These are phyloP conservation scores for Allium sativum DNA, from an alignment of 106 monocot genomes.

Conservation along the genomic window DNA sequence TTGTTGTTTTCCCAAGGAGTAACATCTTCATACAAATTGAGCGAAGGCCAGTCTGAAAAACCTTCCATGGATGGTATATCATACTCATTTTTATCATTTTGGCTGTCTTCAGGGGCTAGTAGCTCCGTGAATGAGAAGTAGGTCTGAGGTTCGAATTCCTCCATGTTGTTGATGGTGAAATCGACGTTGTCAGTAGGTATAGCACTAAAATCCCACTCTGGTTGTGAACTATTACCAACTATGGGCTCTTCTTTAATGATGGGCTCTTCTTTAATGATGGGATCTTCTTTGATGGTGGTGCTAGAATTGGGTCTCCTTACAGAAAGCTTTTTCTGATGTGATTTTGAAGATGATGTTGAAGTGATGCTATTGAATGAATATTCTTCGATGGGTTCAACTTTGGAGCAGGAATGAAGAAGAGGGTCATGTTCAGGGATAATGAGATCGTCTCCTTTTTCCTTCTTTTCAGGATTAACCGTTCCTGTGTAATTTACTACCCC, in stretches of 20 bases:
- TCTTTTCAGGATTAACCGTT: constrained; percentile 3
- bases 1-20: not conserved
- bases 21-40: constrained; percentile 10
- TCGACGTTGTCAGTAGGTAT: not conserved
- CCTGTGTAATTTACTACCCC: constrained; percentile 1
- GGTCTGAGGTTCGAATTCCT: constrained; percentile 81
- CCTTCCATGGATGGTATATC: constrained; percentile 15
- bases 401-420: constrained; percentile 28
- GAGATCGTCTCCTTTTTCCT: constrained; percentile 12
- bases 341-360: not conserved
- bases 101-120: constrained; percentile 36
- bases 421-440: constrained; percentile 24
- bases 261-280: constrained; percentile 5
- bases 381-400: constrained; percentile 21
- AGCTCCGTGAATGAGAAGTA: constrained; percentile 84
- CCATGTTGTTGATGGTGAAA: constrained; percentile 7
- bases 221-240: constrained; percentile 4
- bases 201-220: constrained; percentile 18
- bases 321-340: constrained; percentile 30
- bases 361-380: constrained; percentile 3
- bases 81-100: constrained; percentile 11
- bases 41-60: constrained; percentile 5
- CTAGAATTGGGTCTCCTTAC: constrained; percentile 29
- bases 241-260: constrained; percentile 5
- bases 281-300: not conserved